A percentile compares a stretch with the other conserved stretches of the same genome.
Evolutionary conservation across 139 green algal genomes (phyloP).

Genomic region (Chlamydomonas sp.): DNA sequence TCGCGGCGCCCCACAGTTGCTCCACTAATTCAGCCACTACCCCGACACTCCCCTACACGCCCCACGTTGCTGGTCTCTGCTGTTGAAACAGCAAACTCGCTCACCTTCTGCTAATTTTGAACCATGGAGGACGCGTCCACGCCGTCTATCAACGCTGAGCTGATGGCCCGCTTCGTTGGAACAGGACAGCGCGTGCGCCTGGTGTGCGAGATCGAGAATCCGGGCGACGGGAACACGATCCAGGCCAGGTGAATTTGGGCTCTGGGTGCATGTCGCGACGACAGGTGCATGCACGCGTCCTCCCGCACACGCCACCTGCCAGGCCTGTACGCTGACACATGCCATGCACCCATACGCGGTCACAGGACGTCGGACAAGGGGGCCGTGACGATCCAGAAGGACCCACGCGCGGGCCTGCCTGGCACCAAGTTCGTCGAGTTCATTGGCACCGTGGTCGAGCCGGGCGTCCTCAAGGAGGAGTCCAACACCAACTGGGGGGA

Average conservation of each 20-base stretch:
- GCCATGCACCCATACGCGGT: too few relatives aligned
- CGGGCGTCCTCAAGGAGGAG: neutral
- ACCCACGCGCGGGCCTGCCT: neutral
- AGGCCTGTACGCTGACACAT: too few relatives aligned
- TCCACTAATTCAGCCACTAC: too few relatives aligned
- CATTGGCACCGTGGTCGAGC: slow-evolving; percentile 6
- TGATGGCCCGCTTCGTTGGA: slow-evolving; percentile 10
- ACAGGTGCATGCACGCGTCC: too few relatives aligned
- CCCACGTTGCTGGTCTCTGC: too few relatives aligned
- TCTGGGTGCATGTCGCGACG: too few relatives aligned
- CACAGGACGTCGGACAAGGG: slow-evolving; percentile 8
- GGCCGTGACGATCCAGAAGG: neutral
- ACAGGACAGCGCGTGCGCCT: neutral
- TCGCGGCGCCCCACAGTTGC: too few relatives aligned
- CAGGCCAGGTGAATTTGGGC: too few relatives aligned
- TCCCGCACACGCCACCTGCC: too few relatives aligned
- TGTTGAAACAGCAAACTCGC: too few relatives aligned
- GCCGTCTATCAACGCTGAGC: slow-evolving; percentile 8
- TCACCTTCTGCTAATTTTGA: too few relatives aligned
- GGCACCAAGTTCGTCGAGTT: slow-evolving; percentile 9
- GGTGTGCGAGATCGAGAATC: slow-evolving; percentile 7
- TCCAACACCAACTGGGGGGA: slow-evolving; percentile 11
- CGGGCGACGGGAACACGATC: slow-evolving; percentile 1
- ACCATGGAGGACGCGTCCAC: slow-evolving; percentile 10
- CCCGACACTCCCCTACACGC: too few relatives aligned